Evolutionary conservation across 169 alveolate species (phyloP), one percentile per base, ranked within the genome.

Genomic region (Plasmodium billcollinsi): DNA sequence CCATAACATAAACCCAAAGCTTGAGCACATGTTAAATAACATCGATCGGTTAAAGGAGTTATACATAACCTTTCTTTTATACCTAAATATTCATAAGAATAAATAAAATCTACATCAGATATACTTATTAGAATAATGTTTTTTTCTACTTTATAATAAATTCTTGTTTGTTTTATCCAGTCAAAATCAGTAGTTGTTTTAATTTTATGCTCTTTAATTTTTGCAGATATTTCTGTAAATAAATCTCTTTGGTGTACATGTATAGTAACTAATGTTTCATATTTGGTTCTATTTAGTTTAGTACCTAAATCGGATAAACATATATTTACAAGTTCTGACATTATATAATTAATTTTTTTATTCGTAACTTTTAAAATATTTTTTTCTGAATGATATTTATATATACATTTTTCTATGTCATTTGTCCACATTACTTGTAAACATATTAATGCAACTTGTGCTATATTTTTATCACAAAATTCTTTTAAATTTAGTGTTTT

Each of bases 21-120:
- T 91, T 98, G 98, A 47, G 99, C 98, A 65, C 98, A 91, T 4
- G 99, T 98, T 59, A 98, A 93, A 93, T 97, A 98, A 91, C 99
- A 98, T 93, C 98, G 97, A 96, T 98, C 99, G 0, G 99, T 99
- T 63, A 99, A 95, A 2, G 99, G 99, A 4, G 99, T 99, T 89
- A 98, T 98, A 47, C 98, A 99, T 58, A 99, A 95, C 85, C 97
- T 97, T 85, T 98, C 99, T 43, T 97, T 99, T 26, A 96, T 98
- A 59, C 99, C 99, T 72, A 98, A 86, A 88, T 98, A 98, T 94
- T 99, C 99, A 88, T 97, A 99, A 26, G 99, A 99, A 93, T 99
- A 99, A 72, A 95, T 94, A 95, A 98, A 98, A 26, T 94, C 88
- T 0, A 98, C 99, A 90, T 97, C 97, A 12, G 99, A 97, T 97